phyloP scores from a whole-genome alignment of 2,329 filamentous ascomycete species.

The Epichloe amarillans region DNA sequence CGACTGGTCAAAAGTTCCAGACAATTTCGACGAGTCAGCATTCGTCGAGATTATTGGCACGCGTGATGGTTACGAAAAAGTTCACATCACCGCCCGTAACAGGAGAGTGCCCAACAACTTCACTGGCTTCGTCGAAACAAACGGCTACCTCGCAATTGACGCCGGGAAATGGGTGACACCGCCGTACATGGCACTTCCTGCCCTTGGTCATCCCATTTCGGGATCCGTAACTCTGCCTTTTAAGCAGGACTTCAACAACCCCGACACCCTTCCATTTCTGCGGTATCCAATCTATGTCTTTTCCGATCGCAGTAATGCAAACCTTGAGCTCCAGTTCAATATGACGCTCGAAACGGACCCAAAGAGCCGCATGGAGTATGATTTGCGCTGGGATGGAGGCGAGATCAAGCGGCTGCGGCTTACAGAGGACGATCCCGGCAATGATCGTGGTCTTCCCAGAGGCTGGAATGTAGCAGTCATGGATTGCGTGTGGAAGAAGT shows the following conservation, averaged over 20 bases:
- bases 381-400: constrained; percentile 32
- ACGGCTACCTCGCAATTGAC: constrained; percentile 22
- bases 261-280: constrained; percentile 11
- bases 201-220: constrained; percentile 15
- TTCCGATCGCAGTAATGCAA: constrained; percentile 11
- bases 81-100: constrained; percentile 13
- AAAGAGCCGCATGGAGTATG: constrained; percentile 33
- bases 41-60: constrained; percentile 22
- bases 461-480: constrained; percentile 36
- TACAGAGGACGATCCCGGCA: constrained; percentile 14
- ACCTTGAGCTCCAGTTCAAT: constrained; percentile 22
- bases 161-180: constrained; percentile 13
- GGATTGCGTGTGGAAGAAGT: constrained; percentile 35
- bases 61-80: constrained; percentile 24
- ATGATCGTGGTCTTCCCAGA: constrained; percentile 27
- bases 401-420: constrained; percentile 18
- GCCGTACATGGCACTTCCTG: constrained; percentile 17
- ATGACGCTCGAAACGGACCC: constrained; percentile 37
- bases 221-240: constrained; percentile 12
- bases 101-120: constrained; percentile 18
- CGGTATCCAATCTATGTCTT: constrained; percentile 21
- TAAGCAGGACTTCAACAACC: constrained; percentile 8
- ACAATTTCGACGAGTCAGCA: constrained; percentile 28
- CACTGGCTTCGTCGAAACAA: constrained; percentile 21
- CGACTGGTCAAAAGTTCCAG: constrained; percentile 24